Evolutionary conservation across 176 grass and related monocot species (phyloP).

Genomic region (Phragmites australis): DNA sequence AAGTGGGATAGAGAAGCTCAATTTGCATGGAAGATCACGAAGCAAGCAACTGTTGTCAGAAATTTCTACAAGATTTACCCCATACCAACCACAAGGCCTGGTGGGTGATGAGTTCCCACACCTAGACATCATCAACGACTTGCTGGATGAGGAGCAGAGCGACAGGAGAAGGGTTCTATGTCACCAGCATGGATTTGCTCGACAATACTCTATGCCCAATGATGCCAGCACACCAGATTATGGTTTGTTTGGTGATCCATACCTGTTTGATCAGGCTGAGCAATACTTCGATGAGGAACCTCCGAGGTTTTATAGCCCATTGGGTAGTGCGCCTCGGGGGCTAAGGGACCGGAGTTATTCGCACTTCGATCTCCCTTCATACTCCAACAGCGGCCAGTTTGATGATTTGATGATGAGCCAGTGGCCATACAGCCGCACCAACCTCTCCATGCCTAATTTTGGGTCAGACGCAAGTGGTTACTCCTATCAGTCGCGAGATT

Average conservation of each 20-base stretch:
- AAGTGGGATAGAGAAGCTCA: slow-evolving; percentile 57
- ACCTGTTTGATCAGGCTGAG: slow-evolving; percentile 50
- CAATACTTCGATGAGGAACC: slow-evolving; percentile 39
- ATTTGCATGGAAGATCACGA: slow-evolving; percentile 45
- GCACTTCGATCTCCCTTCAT: slow-evolving; percentile 60
- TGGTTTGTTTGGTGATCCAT: slow-evolving; percentile 53
- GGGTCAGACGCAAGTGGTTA: slow-evolving; percentile 57
- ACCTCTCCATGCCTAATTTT: slow-evolving; percentile 47
- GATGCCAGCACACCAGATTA: slow-evolving; percentile 42
- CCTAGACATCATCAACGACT: slow-evolving; percentile 97
- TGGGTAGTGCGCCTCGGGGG: slow-evolving; percentile 31
- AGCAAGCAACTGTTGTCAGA: slow-evolving; percentile 47
- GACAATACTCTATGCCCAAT: slow-evolving; percentile 79
- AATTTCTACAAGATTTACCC: slow-evolving; percentile 60
- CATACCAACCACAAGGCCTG: slow-evolving; percentile 59
- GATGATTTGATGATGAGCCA: slow-evolving; percentile 63
- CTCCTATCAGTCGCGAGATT: slow-evolving; percentile 53
- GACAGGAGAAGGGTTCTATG: slow-evolving; percentile 50
- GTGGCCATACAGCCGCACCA: slow-evolving; percentile 56
- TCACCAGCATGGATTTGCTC: slow-evolving; percentile 37
- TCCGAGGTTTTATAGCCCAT: slow-evolving; percentile 39
- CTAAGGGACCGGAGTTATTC: slow-evolving; percentile 56
- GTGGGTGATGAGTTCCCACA: slow-evolving; percentile 84
- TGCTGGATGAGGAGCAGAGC: slow-evolving; percentile 80
- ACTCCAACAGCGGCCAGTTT: slow-evolving; percentile 47